Base-by-base conservation (phyloP, 805 yeast genomes). In the Ascoidea rubescens region DNA sequence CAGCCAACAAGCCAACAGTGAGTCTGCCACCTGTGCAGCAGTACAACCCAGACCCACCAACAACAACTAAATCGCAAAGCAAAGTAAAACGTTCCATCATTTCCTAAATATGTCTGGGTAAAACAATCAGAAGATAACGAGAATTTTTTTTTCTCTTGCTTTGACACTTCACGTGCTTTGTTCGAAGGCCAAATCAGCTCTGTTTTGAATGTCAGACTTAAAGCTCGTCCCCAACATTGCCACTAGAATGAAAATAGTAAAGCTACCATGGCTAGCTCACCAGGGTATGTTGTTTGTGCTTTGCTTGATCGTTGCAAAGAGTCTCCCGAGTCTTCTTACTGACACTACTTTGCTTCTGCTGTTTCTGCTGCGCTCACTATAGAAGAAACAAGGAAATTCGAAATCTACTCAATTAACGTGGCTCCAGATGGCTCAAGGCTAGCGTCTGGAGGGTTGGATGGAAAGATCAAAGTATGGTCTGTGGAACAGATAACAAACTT, bases 371-470 rank as follows among this genome's bases (percentile, higher is more conserved):
- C 30, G 37, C 6, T n/a, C 30, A 16, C 50, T 53, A 42, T 64
- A 71, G 97, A 88, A 64, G 96, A 88, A 61, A 80, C 80, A 58
- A 75, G 87, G 54, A 79, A 78, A 58, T 81, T 82, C 60, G 98
- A 91, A 62, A 84, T 95, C 14, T 93, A 89, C 63, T 80, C 97
- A 0, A 77, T 90, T 5, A 80, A 81, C 52, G 82, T 87, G 4
- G 83, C 87, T 56, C 79, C 87, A 0, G 95, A 88, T 67, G 96
- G 96, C 1, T 65, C 80, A 48, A 70, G 96, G 52, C 64, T 91
- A 31, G 99, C 97, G 1, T 83, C 97, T 1, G 99, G 98, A 16
- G 99, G 98, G 1, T 67, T 85, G 45, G 91, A 91, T 67, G 96
- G 98, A 0, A 88, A 87, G 59, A 88, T 93, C 47, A 77, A 91